Conservation (phyloP, 805 yeast genomes). For the Suhomyces sp. region DNA sequence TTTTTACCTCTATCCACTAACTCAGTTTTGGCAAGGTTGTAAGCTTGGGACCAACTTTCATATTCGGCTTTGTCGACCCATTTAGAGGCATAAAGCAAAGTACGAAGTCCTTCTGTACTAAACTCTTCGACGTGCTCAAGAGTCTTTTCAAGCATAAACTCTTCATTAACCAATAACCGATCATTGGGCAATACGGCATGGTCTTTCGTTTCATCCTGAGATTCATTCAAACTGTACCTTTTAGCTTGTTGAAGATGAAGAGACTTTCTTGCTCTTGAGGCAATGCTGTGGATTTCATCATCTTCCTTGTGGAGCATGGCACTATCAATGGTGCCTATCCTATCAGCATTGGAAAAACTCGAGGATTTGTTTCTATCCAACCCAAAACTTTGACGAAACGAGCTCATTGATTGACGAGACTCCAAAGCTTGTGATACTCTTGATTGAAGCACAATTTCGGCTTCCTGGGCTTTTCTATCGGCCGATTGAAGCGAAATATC, state of each 20-base stretch:
- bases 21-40: constrained; percentile 74
- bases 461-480: constrained; percentile 72
- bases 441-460: constrained; percentile 64
- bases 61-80: constrained; percentile 64
- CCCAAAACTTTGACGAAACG: constrained; percentile 28
- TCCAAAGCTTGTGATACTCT: constrained; percentile 39
- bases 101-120: constrained; percentile 91
- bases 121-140: constrained; percentile 90
- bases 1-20: constrained; percentile 61
- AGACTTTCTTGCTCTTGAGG: constrained; percentile 52
- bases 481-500: constrained; percentile 58
- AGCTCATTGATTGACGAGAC: constrained; percentile 30
- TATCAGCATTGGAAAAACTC: constrained; percentile 10
- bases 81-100: constrained; percentile 76
- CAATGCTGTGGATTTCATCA: constrained; percentile 53
- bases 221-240: constrained; percentile 43
- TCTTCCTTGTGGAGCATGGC: constrained; percentile 45
- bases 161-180: constrained; percentile 63
- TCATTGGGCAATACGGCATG: constrained; percentile 43
- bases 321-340: constrained; percentile 48
- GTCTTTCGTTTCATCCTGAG: neutral
- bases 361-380: neutral
- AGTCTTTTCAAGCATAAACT: constrained; percentile 75
- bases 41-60: constrained; percentile 62
- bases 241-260: constrained; percentile 57